These are phyloP conservation scores for Zangia roseola DNA, from an alignment of 768 basidiomycete genomes.

Conservation along the genomic window DNA sequence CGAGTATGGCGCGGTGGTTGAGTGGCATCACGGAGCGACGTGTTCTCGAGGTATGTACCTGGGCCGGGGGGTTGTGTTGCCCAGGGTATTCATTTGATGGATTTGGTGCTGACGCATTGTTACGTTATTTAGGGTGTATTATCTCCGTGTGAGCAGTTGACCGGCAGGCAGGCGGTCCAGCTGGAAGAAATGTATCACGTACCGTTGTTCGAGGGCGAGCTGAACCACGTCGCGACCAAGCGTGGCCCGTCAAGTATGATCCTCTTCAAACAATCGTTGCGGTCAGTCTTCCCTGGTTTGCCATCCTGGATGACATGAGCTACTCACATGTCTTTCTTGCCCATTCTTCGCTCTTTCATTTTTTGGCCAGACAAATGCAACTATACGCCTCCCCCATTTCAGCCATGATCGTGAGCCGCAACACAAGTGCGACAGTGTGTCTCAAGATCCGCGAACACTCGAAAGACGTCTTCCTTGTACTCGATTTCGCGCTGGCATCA, in stretches of 20 bases:
- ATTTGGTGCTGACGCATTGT: slow-evolving; percentile 1
- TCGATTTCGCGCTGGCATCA: slow-evolving; percentile 56
- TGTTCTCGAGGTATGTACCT: slow-evolving; percentile 21
- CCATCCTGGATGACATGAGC: neutral
- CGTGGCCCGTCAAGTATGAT: slow-evolving; percentile 38
- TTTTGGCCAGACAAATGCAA: slow-evolving; percentile 25
- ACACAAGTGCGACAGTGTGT: slow-evolving; percentile 57
- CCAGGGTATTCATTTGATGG: too few relatives aligned
- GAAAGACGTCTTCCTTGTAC: slow-evolving; percentile 49
- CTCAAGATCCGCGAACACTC: slow-evolving; percentile 32
- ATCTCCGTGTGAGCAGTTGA: slow-evolving; percentile 52
- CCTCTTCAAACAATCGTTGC: slow-evolving; percentile 32
- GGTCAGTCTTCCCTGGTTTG: slow-evolving; percentile 11
- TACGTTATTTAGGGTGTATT: slow-evolving; percentile 43
- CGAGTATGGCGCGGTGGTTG: slow-evolving; percentile 12
- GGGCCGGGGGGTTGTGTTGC: neutral
- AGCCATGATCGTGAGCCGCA: slow-evolving; percentile 56
- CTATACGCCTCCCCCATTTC: slow-evolving; percentile 15
- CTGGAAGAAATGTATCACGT: slow-evolving; percentile 47
- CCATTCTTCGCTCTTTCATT: too few relatives aligned
- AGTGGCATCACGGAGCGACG: slow-evolving; percentile 9
- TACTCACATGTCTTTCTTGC: neutral
- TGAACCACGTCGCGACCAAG: slow-evolving; percentile 36
- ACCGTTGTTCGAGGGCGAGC: slow-evolving; percentile 46
- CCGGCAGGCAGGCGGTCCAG: slow-evolving; percentile 42